Conservation (phyloP, 768 basidiomycete species). For the Rossbeevera mucosa region DNA sequence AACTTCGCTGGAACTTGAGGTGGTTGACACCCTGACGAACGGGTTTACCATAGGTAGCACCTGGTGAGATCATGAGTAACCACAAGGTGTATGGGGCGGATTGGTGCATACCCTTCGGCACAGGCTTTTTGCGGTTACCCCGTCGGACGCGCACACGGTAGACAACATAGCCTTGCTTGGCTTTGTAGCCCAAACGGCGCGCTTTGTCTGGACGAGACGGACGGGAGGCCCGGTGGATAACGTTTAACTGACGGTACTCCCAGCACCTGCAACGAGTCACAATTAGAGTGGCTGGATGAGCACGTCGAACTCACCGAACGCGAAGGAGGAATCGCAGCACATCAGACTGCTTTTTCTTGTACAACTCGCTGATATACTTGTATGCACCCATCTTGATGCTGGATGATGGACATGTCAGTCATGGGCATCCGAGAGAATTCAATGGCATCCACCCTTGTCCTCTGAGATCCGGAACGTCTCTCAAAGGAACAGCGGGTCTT, state of each 20-base stretch:
- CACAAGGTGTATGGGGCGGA: not conserved
- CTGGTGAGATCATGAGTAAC: constrained; percentile 33
- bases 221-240: constrained; percentile 96
- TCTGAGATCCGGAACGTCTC: constrained; percentile 1
- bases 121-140: constrained; percentile 99
- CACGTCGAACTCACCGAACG: constrained; percentile 62
- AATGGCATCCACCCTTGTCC: constrained; percentile 23
- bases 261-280: constrained; percentile 61
- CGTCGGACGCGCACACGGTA: constrained; percentile 97
- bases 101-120: constrained; percentile 77
- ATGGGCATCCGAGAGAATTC: constrained; percentile 13
- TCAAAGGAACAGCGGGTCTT: constrained; percentile 4
- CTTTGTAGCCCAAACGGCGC: constrained; percentile 97
- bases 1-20: constrained; percentile 92
- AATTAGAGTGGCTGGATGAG: constrained; percentile 3
- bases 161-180: constrained; percentile 98
- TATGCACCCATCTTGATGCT: constrained; percentile 81
- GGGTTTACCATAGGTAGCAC: constrained; percentile 98
- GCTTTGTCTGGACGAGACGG: constrained; percentile 99
- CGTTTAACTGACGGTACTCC: constrained; percentile 98
- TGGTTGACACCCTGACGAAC: constrained; percentile 99
- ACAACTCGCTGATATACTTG: constrained; percentile 95
- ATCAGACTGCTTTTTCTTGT: constrained; percentile 98
- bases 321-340: constrained; percentile 97
- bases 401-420: constrained; percentile 15